Evolutionary conservation across 2,329 filamentous ascomycete species (phyloP), one percentile per base, ranked within the genome.

Genomic region (Sporothrix humicola): DNA sequence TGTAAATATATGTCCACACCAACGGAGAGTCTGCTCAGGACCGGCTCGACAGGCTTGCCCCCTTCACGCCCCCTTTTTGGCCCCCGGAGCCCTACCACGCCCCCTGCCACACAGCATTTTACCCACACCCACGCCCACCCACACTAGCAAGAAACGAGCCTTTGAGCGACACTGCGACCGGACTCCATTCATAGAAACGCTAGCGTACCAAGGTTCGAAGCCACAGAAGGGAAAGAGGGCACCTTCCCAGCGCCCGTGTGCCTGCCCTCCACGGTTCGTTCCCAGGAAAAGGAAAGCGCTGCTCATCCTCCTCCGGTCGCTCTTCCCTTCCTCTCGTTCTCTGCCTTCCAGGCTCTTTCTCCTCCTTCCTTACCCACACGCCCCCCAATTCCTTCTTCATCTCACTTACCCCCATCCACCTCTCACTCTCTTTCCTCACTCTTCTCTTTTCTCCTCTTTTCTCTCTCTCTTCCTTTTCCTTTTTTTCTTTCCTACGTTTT

Each of bases 341-440:
- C 44, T 23, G 59, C 59, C 42, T 20, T 20, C 59, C 31, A 63
- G 54, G 56, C 48, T 58, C n/a, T 10, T 10, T 15, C 26, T 10
- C 31, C 61, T 42, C 23, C 58, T n/a, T 65, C 59, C 46, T 71
- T 63, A 63, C 54, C 66, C 48, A 42, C 71, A 68, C 69, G 50
- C 65, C 72, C 54, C 54, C 48, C 31, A 70, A 65, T 46, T 58
- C 72, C 69, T 68, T 66, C 50, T 69, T 69, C n/a, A 69, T 54
- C 52, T 48, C 56, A 63, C 58, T 42, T 72, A 58, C 31, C 44
- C 59, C 46, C 23, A 59, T 17, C 31, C 37, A 15, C 31, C 23
- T 37, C 17, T 63, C 31, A 23, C 44, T 44, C 50, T 68, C 37
- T 46, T 48, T 50, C 46, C n/a, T 12, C 31, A 20, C 66, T 9